phyloP scores from a whole-genome alignment of 139 green algal species.

The Astrephomene gubernaculifera region DNA sequence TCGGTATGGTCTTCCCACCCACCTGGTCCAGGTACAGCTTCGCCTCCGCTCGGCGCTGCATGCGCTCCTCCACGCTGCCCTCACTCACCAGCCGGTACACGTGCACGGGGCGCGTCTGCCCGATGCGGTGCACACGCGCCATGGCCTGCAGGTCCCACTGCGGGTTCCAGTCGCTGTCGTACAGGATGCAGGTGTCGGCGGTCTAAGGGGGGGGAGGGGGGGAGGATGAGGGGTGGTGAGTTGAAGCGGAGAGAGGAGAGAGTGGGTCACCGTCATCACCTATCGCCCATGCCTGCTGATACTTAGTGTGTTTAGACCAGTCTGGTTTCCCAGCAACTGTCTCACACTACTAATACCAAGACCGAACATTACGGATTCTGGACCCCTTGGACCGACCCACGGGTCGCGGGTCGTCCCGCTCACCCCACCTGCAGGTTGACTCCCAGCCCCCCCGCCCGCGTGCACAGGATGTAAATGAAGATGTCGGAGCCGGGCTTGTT shows the following conservation, averaged over 20 bases:
- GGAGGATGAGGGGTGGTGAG: neutral
- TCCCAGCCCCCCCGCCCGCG: conserved; percentile 87
- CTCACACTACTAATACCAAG: no score
- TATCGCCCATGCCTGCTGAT: no score
- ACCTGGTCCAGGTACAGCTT: conserved; percentile 80
- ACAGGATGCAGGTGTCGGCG: conserved; percentile 92
- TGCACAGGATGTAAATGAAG: conserved; percentile 70
- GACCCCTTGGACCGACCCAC: neutral
- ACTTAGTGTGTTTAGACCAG: no score
- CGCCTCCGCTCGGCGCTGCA: conserved; percentile 74
- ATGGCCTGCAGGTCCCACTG: conserved; percentile 92
- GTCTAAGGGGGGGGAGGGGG: conserved; percentile 2
- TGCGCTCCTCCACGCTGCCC: conserved; percentile 80
- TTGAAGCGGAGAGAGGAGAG: neutral
- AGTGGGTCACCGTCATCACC: no score
- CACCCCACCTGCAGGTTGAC: conserved; percentile 85
- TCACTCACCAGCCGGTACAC: conserved; percentile 70
- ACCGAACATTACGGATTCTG: no score
- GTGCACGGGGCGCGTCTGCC: conserved; percentile 66
- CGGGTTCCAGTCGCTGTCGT: conserved; percentile 79
- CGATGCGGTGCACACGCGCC: conserved; percentile 88
- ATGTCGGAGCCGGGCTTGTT: conserved; percentile 66
- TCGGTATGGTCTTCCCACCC: no score
- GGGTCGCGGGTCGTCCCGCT: neutral
- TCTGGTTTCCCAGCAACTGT: no score